Percentiles rank a stretch among this genome's conserved stretches.
Evolutionary conservation across 208 protist species (phyloP).

Genomic region (Herpetomonas tarakana): DNA sequence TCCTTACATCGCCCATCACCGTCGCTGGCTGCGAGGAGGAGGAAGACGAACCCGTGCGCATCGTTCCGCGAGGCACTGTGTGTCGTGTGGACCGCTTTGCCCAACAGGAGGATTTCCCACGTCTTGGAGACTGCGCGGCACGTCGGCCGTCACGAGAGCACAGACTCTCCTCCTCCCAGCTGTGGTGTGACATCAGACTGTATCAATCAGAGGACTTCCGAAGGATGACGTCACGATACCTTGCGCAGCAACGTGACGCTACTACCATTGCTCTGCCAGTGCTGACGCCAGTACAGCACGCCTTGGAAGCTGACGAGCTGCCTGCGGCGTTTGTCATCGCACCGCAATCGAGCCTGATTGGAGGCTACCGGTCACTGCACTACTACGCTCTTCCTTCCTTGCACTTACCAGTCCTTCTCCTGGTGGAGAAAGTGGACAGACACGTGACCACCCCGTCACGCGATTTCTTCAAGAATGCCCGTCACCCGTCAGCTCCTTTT

Average conservation of each 20-base stretch:
- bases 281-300: too few species aligned
- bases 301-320: constrained; percentile 8
- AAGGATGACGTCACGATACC: constrained; percentile 14
- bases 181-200: too few species aligned
- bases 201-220: too few species aligned
- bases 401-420: constrained; percentile 38
- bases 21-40: background rate
- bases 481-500: too few species aligned
- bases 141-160: too few species aligned
- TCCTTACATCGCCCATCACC: constrained; percentile 16
- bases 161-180: too few species aligned
- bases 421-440: constrained; percentile 2
- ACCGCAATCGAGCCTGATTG: constrained; percentile 26
- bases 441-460: background rate
- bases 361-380: constrained; percentile 54
- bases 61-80: background rate
- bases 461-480: background rate
- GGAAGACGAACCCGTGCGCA: background rate
- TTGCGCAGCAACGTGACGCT: constrained; percentile 17
- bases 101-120: too few species aligned
- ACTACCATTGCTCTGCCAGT: background rate
- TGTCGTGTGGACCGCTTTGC: background rate
- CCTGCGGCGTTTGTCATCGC: constrained; percentile 26
- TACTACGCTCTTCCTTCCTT: constrained; percentile 55
- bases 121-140: too few species aligned